Conservation (phyloP, 129 eudicot genomes). For the carrot (Daucus carota) region DNA sequence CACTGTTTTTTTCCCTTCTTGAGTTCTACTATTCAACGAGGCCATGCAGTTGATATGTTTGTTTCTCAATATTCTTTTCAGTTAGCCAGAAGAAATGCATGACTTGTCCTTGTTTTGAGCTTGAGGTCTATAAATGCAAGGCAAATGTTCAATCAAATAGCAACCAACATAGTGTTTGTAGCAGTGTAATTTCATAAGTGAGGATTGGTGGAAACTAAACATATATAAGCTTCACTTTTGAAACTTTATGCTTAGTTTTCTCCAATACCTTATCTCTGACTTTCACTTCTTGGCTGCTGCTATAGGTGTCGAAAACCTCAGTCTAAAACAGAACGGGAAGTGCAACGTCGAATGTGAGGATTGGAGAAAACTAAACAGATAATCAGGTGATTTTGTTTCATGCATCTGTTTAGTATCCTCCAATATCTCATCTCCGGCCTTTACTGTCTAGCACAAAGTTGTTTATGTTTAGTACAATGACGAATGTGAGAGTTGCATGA, state of each 20-base stretch:
- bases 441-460: too few relatives aligned
- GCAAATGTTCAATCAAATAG: not conserved
- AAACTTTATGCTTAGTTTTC: not conserved
- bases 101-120: not conserved
- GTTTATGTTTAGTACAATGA: too few relatives aligned
- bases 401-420: slow-evolving; percentile 2
- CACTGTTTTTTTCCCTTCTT: too few relatives aligned
- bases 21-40: too few relatives aligned
- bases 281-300: not conserved
- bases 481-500: too few relatives aligned
- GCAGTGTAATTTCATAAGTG: not conserved
- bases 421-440: slow-evolving; percentile 5
- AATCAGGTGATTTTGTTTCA: not conserved
- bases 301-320: too few relatives aligned
- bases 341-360: slow-evolving; percentile 1
- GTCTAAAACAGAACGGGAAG: not conserved
- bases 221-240: not conserved
- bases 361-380: slow-evolving; percentile 3
- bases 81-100: not conserved
- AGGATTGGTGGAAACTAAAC: slow-evolving; percentile 6
- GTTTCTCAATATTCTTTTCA: not conserved
- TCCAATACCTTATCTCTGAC: slow-evolving; percentile 2
- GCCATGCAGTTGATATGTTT: not conserved
- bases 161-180: too few relatives aligned
- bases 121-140: not conserved